phyloP scores from a whole-genome alignment of 331 rosid genomes.

The Dryas integrifolia region DNA sequence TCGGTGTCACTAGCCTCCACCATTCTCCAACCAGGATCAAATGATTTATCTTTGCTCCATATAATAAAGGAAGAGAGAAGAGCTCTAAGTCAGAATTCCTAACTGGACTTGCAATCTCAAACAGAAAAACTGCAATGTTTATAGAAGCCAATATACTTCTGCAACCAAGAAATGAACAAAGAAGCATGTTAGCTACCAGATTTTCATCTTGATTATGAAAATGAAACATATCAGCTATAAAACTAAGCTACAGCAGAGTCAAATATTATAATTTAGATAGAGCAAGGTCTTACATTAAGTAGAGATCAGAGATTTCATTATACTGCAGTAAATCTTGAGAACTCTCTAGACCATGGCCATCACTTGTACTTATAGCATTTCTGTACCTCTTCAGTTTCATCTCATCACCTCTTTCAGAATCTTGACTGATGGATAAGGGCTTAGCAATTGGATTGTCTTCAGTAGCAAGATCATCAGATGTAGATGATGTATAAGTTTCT shows the following conservation, averaged over 20 bases:
- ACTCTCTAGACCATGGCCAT: conserved; percentile 16
- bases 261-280: not conserved
- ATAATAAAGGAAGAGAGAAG: conserved; percentile 65
- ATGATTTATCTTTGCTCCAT: conserved; percentile 86
- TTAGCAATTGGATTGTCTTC: conserved; percentile 33
- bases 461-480: conserved; percentile 29
- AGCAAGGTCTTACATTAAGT: conserved; percentile 47
- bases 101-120: conserved; percentile 92
- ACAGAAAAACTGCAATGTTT: conserved; percentile 82
- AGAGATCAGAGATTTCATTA: conserved; percentile 56
- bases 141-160: conserved; percentile 72
- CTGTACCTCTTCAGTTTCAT: conserved; percentile 23
- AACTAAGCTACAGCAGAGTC: not conserved
- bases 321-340: conserved; percentile 34
- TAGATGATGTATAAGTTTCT: conserved; percentile 21
- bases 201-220: not conserved
- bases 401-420: conserved; percentile 21
- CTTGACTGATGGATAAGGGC: conserved; percentile 18
- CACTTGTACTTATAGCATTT: conserved; percentile 27
- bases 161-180: conserved; percentile 40
- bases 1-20: conserved; percentile 99
- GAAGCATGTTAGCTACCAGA: conserved; percentile 2
- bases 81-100: conserved; percentile 58
- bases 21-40: conserved; percentile 85
- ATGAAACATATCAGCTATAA: not conserved